A percentile compares a stretch with the other conserved stretches of the same genome.
Evolutionary conservation across 2,329 filamentous ascomycete genomes (phyloP).

Genomic region (Curvularia spicifera): DNA sequence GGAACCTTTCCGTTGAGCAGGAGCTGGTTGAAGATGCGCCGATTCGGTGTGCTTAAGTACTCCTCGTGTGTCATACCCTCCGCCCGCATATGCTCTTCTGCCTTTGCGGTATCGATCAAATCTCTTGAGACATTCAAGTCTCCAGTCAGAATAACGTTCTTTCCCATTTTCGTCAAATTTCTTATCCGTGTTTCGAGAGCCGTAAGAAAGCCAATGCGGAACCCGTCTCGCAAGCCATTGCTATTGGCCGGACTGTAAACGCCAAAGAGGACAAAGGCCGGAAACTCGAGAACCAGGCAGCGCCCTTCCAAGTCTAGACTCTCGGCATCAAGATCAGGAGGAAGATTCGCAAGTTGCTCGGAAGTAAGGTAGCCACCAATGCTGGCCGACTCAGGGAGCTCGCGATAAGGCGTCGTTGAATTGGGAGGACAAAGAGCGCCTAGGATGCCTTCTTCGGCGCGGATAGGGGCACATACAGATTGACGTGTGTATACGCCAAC

Average conservation of each 20-base stretch:
- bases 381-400: conserved; percentile 73
- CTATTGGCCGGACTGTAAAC: conserved; percentile 91
- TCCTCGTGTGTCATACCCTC: conserved; percentile 71
- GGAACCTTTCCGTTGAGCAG: conserved; percentile 73
- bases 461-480: conserved; percentile 80
- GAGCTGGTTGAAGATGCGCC: conserved; percentile 86
- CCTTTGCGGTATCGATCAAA: conserved; percentile 77
- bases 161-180: conserved; percentile 80
- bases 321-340: conserved; percentile 65
- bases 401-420: conserved; percentile 72
- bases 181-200: conserved; percentile 83
- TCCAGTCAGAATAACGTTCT: conserved; percentile 83
- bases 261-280: conserved; percentile 90
- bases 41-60: conserved; percentile 73
- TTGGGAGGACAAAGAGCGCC: conserved; percentile 78
- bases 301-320: conserved; percentile 88
- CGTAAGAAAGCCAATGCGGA: conserved; percentile 78
- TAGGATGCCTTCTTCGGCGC: conserved; percentile 91
- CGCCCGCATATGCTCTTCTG: conserved; percentile 74
- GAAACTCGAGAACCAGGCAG: conserved; percentile 90
- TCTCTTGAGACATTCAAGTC: conserved; percentile 82
- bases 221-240: conserved; percentile 82
- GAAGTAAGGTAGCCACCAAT: conserved; percentile 87
- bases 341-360: conserved; percentile 67
- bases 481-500: conserved; percentile 96